phyloP scores from a whole-genome alignment of 768 basidiomycete genomes.

The Cantharellus anzutake region DNA sequence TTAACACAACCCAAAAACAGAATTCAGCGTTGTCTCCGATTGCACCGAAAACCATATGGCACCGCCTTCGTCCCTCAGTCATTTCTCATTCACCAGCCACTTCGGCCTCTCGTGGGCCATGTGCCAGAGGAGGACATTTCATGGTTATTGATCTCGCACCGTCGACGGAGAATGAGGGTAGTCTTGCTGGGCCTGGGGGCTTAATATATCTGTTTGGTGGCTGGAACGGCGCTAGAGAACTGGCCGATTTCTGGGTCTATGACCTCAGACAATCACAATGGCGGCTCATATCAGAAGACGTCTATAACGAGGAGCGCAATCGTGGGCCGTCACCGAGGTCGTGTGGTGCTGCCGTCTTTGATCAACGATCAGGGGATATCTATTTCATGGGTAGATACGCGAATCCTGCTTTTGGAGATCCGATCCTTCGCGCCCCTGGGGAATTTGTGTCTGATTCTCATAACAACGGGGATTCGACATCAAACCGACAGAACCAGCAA shows the following conservation, averaged over 20 bases:
- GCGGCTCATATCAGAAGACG: conserved; percentile 36
- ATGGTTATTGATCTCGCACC: conserved; percentile 45
- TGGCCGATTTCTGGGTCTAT: conserved; percentile 70
- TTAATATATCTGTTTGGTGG: conserved; percentile 63
- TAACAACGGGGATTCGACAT: no score
- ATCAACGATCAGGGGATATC: conserved; percentile 45
- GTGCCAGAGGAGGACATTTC: conserved; percentile 56
- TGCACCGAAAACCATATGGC: conserved; percentile 44
- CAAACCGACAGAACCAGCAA: no score
- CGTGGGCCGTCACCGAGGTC: conserved; percentile 54
- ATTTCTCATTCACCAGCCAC: conserved; percentile 20
- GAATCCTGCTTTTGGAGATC: background rate
- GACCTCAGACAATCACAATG: conserved; percentile 39
- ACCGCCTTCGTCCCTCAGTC: conserved; percentile 19
- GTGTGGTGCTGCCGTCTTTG: conserved; percentile 72
- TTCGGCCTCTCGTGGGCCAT: conserved; percentile 51
- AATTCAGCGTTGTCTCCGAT: conserved; percentile 19
- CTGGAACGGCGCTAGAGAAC: conserved; percentile 50
- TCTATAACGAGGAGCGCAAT: conserved; percentile 23
- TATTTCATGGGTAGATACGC: conserved; percentile 43
- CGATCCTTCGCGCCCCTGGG: conserved; percentile 12
- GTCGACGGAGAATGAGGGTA: no score
- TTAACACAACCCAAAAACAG: background rate
- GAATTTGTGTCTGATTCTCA: conserved; percentile 15
- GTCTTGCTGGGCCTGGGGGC: conserved; percentile 19